These are phyloP conservation scores for Alternaria rosae DNA, from an alignment of 2,329 filamentous ascomycete genomes.

Conservation along the genomic window DNA sequence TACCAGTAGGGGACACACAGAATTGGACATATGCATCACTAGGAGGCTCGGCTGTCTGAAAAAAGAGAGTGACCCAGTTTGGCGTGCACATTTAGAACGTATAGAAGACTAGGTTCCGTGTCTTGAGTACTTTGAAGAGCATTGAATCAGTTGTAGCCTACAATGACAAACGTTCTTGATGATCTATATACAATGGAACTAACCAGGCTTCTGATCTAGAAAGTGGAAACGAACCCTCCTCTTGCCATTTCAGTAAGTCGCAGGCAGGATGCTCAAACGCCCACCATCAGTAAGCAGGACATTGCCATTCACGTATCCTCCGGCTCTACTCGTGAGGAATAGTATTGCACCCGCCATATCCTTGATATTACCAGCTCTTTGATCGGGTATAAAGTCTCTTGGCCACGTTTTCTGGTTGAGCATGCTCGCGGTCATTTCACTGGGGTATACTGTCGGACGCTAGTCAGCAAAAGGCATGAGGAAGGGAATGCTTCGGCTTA, in stretches of 20 bases:
- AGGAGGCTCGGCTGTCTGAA: too few species aligned
- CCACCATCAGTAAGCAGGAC: constrained; percentile 26
- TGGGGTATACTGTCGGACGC: constrained; percentile 17
- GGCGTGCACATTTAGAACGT: too few species aligned
- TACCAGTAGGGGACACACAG: too few species aligned
- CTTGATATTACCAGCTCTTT: constrained; percentile 49
- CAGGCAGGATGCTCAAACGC: constrained; percentile 12
- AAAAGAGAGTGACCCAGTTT: too few species aligned
- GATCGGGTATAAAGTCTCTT: constrained; percentile 17
- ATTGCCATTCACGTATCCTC: constrained; percentile 43
- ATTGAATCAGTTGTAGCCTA: too few species aligned
- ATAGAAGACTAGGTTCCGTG: too few species aligned
- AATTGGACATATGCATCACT: too few species aligned
- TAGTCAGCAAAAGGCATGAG: not conserved
- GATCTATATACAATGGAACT: too few species aligned
- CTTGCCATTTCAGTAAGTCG: constrained; percentile 28
- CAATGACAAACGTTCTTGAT: too few species aligned
- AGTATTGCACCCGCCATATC: constrained; percentile 56
- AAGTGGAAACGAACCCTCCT: too few species aligned
- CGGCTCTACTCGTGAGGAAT: constrained; percentile 54
- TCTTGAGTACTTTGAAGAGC: too few species aligned
- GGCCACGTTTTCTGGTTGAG: not conserved
- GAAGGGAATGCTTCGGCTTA: not conserved
- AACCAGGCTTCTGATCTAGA: too few species aligned
- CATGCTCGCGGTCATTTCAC: constrained; percentile 18